phyloP scores from a whole-genome alignment of 2,329 filamentous ascomycete genomes.

The Trichoderma atroviride region DNA sequence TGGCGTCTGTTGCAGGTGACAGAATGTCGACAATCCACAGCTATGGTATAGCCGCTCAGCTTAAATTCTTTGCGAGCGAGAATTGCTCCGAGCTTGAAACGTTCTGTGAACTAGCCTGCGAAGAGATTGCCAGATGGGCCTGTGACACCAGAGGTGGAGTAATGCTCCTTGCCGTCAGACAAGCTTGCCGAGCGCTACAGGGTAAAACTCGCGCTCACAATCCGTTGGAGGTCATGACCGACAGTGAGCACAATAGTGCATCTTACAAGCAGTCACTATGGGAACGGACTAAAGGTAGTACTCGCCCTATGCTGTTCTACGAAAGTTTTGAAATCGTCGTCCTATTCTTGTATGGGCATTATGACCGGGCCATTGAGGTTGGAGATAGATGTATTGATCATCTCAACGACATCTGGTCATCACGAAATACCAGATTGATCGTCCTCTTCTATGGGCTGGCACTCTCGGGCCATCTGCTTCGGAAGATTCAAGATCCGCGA shows the following conservation, averaged over 20 bases:
- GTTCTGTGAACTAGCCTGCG: constrained; percentile 70
- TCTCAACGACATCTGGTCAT: constrained; percentile 58
- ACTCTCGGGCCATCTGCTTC: constrained; percentile 55
- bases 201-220: constrained; percentile 66
- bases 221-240: constrained; percentile 62
- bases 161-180: constrained; percentile 66
- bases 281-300: constrained; percentile 58
- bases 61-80: constrained; percentile 70
- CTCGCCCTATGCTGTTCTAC: constrained; percentile 68
- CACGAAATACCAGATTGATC: constrained; percentile 59
- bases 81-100: constrained; percentile 70
- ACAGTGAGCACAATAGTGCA: constrained; percentile 64
- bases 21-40: constrained; percentile 72
- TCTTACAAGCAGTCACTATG: constrained; percentile 63
- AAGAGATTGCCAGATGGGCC: constrained; percentile 74
- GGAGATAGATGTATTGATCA: constrained; percentile 54
- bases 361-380: constrained; percentile 60
- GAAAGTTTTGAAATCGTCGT: constrained; percentile 66
- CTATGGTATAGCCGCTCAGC: constrained; percentile 66
- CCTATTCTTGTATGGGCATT: constrained; percentile 65
- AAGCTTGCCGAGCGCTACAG: constrained; percentile 69
- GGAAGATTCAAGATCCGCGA: constrained; percentile 52
- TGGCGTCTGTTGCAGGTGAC: constrained; percentile 68
- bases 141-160: constrained; percentile 71
- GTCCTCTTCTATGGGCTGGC: constrained; percentile 64